A percentile compares a stretch with the other conserved stretches of the same genome.
Conservation (phyloP, 2,329 filamentous ascomycete species). For the Aspergillus persii region DNA sequence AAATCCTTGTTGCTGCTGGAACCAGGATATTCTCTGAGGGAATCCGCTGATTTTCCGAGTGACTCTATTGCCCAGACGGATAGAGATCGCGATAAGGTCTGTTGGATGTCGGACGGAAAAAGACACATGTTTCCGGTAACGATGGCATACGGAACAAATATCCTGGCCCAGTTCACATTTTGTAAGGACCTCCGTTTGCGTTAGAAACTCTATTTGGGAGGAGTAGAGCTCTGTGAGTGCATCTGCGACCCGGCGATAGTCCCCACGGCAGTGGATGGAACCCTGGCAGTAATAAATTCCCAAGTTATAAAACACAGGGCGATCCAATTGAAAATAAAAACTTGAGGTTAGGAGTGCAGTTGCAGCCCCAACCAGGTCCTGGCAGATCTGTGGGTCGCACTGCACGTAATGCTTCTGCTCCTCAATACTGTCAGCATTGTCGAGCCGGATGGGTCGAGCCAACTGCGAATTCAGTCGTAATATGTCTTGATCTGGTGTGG, state of each 20-base stretch:
- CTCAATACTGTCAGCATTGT: conserved; percentile 6
- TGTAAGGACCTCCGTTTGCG: conserved; percentile 5
- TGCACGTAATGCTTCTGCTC: conserved; percentile 6
- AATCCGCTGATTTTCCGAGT: conserved; percentile 15
- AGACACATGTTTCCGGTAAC: conserved; percentile 6
- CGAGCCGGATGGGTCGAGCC: conserved; percentile 1
- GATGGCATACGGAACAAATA: conserved; percentile 8
- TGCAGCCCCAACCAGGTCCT: conserved; percentile 7
- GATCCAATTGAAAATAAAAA: conserved; percentile 10
- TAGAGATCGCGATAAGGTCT: conserved; percentile 4
- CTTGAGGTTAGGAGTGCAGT: conserved; percentile 5
- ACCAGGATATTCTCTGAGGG: conserved; percentile 13
- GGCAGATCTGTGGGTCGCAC: background rate
- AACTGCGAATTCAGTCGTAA: conserved; percentile 1
- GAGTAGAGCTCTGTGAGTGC: conserved; percentile 5
- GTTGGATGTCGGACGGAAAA: conserved; percentile 8
- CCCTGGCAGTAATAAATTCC: conserved; percentile 10
- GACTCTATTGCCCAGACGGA: conserved; percentile 1
- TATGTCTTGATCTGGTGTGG: background rate
- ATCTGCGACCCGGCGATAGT: conserved; percentile 3
- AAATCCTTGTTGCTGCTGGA: conserved; percentile 9
- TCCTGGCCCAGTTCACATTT: conserved; percentile 3
- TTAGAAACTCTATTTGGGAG: conserved; percentile 7
- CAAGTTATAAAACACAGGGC: conserved; percentile 1
- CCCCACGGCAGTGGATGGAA: conserved; percentile 10